These are phyloP conservation scores for Ophiostoma ulmi DNA, from an alignment of 2,329 filamentous ascomycete genomes.

Conservation along the genomic window DNA sequence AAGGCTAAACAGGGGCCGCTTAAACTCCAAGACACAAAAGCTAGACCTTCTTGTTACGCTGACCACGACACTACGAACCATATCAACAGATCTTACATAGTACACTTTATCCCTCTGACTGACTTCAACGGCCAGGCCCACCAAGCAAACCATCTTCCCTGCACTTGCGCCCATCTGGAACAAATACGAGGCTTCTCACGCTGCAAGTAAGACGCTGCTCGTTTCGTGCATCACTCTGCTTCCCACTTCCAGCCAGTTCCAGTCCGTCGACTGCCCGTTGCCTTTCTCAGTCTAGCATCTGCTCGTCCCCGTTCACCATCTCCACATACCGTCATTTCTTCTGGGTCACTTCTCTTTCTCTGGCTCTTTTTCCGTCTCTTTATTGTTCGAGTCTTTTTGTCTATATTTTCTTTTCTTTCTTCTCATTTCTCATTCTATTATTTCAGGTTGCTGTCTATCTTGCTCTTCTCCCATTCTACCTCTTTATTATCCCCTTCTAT, in stretches of 20 bases:
- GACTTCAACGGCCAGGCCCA: constrained; percentile 7
- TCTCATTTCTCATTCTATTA: neutral
- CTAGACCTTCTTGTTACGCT: too few relatives aligned
- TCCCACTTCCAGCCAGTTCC: constrained; percentile 8
- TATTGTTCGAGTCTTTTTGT: neutral
- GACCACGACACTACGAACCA: neutral
- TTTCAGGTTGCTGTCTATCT: neutral
- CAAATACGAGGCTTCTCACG: constrained; percentile 3
- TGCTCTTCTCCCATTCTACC: neutral
- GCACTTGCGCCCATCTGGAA: neutral
- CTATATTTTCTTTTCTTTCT: neutral
- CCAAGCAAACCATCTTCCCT: constrained; percentile 8
- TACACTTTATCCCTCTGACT: neutral
- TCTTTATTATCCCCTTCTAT: neutral
- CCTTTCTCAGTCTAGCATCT: constrained; percentile 11
- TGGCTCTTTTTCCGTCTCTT: neutral
- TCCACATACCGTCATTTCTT: constrained; percentile 21
- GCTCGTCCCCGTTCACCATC: constrained; percentile 1
- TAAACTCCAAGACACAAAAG: neutral
- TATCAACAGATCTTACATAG: neutral
- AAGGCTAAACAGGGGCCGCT: neutral
- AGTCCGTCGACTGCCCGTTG: neutral
- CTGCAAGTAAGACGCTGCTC: constrained; percentile 9
- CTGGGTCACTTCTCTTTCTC: neutral
- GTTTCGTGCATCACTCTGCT: constrained; percentile 1